Evolutionary conservation across 441 rosid species (phyloP).

Genomic region (Dalechampia spathulata): DNA sequence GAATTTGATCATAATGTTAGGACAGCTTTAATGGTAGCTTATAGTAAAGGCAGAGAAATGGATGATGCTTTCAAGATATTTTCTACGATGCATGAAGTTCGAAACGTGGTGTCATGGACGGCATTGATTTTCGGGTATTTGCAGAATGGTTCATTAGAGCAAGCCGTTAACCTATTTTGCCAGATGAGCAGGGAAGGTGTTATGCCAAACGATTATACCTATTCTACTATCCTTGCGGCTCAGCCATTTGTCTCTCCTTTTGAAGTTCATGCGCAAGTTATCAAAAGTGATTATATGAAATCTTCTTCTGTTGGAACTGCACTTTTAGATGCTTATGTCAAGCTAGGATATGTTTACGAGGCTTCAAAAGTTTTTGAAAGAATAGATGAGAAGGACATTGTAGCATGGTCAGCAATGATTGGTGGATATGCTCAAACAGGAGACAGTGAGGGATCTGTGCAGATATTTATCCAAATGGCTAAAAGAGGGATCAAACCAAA

Average conservation of each 20-base stretch:
- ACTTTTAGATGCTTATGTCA: constrained; percentile 77
- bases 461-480: constrained; percentile 50
- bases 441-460: constrained; percentile 62
- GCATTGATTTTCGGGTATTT: constrained; percentile 78
- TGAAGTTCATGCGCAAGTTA: constrained; percentile 42
- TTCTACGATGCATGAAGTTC: constrained; percentile 39
- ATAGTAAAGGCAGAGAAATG: constrained; percentile 61
- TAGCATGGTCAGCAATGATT: constrained; percentile 78
- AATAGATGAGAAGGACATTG: constrained; percentile 61
- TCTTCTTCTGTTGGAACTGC: constrained; percentile 72
- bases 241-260: constrained; percentile 47
- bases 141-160: constrained; percentile 50
- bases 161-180: constrained; percentile 50
- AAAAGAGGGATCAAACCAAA: constrained; percentile 48
- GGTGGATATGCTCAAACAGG: constrained; percentile 68
- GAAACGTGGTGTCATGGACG: constrained; percentile 71
- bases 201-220: constrained; percentile 62
- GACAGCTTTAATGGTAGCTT: constrained; percentile 68
- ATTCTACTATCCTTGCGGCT: constrained; percentile 59
- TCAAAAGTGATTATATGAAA: constrained; percentile 51
- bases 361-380: constrained; percentile 63
- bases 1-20: constrained; percentile 43
- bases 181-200: constrained; percentile 54
- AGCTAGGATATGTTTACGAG: constrained; percentile 42
- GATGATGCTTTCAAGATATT: constrained; percentile 56